A percentile compares a stretch with the other conserved stretches of the same genome.
These are phyloP conservation scores for Dioszegia aurantiaca DNA, from an alignment of 768 basidiomycete genomes.

Conservation along the genomic window DNA sequence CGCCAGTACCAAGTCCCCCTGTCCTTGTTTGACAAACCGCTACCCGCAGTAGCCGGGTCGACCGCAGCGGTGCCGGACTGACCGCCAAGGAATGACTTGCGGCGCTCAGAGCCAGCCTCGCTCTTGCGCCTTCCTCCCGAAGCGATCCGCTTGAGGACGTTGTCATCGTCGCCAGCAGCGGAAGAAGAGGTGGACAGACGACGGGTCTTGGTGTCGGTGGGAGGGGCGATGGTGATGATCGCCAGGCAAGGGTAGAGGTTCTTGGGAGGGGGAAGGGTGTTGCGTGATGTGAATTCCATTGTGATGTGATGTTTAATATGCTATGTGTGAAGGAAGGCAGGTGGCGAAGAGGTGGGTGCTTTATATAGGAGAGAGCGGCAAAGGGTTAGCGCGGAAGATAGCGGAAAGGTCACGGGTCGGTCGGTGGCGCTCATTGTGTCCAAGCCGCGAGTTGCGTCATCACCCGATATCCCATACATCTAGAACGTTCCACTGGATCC, in stretches of 20 bases:
- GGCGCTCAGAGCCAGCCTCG: constrained; percentile 6
- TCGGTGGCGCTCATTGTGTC: too few relatives aligned
- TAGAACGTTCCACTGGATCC: too few relatives aligned
- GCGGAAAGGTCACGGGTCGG: too few relatives aligned
- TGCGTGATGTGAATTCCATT: constrained; percentile 34
- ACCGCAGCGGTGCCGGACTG: constrained; percentile 13
- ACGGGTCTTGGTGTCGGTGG: constrained; percentile 15
- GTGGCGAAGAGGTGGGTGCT: neutral
- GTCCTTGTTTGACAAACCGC: constrained; percentile 5
- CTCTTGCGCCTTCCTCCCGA: constrained; percentile 36
- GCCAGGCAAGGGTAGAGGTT: constrained; percentile 44
- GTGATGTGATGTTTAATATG: neutral
- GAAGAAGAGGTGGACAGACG: constrained; percentile 31
- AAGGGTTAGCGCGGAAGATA: too few relatives aligned
- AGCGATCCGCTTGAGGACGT: constrained; percentile 35
- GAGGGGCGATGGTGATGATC: constrained; percentile 33
- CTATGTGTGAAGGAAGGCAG: neutral
- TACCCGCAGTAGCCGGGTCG: neutral
- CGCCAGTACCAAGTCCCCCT: constrained; percentile 44
- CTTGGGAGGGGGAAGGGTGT: constrained; percentile 27
- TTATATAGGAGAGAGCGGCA: too few relatives aligned
- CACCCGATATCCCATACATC: too few relatives aligned
- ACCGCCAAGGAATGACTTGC: constrained; percentile 1
- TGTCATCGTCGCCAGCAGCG: constrained; percentile 23
- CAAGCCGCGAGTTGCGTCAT: too few relatives aligned